phyloP scores from a whole-genome alignment of 257 asterid genomes.

The Euphrasia confusa region DNA sequence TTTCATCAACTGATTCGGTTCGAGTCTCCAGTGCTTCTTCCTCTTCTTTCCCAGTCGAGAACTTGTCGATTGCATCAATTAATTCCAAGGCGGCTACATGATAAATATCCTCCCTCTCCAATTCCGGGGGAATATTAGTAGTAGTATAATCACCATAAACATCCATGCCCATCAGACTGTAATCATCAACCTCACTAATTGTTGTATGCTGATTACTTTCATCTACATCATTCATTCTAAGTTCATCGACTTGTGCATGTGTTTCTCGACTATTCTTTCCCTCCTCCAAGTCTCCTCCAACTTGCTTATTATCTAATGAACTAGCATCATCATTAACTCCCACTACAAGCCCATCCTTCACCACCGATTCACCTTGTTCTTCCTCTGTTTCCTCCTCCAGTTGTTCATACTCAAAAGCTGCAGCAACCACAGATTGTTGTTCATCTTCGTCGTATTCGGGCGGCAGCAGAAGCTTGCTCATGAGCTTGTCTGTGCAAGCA shows the following conservation, averaged over 20 bases:
- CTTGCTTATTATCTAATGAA: too few species aligned
- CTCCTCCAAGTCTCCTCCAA: too few species aligned
- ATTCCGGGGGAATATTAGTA: too few species aligned
- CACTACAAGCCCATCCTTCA: conserved; percentile 24
- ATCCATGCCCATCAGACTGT: too few species aligned
- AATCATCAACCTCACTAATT: too few species aligned
- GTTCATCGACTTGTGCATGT: too few species aligned
- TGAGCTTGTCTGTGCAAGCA: conserved; percentile 57
- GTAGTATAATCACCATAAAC: too few species aligned
- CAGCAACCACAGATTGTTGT: neutral
- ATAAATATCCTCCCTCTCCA: too few species aligned
- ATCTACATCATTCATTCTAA: too few species aligned
- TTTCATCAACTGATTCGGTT: neutral
- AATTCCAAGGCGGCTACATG: too few species aligned
- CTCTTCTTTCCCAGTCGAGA: neutral
- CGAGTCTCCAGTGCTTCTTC: neutral
- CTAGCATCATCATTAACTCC: conserved; percentile 23
- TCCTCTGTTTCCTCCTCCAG: conserved; percentile 18
- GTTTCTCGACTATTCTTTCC: too few species aligned
- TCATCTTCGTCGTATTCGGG: conserved; percentile 25
- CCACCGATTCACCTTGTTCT: conserved; percentile 14
- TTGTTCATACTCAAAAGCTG: neutral
- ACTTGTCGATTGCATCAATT: neutral
- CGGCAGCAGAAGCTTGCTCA: conserved; percentile 51
- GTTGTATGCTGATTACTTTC: too few species aligned